Percentiles rank a stretch among this genome's conserved stretches.
These are phyloP conservation scores for Trichosporon sp. DNA, from an alignment of 1,284 basidiomycete genomes.

Conservation along the genomic window DNA sequence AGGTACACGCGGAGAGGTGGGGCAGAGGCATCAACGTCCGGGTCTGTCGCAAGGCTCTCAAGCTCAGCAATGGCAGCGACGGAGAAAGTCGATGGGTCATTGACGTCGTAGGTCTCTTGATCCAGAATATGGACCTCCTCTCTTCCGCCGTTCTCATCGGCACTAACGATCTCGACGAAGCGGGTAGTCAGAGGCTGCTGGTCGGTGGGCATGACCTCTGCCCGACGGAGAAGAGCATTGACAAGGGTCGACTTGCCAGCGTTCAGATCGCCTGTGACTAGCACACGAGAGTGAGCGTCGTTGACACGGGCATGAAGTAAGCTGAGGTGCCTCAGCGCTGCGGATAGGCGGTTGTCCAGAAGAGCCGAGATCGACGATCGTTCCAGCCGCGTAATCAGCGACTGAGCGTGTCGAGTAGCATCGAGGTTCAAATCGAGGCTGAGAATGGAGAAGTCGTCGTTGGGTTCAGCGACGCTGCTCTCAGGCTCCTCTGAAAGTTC, in stretches of 20 bases:
- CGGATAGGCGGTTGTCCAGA: constrained; percentile 80
- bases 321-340: constrained; percentile 77
- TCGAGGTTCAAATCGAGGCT: constrained; percentile 92
- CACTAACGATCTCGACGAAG: constrained; percentile 96
- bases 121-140: constrained; percentile 56
- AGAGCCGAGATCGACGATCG: constrained; percentile 90
- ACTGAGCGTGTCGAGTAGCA: constrained; percentile 69
- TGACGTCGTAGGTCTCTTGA: constrained; percentile 70
- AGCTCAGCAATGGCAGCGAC: constrained; percentile 70
- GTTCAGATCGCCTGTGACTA: constrained; percentile 99
- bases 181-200: constrained; percentile 98
- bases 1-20: constrained; percentile 83
- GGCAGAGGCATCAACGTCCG: constrained; percentile 69
- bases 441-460: constrained; percentile 75
- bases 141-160: constrained; percentile 69
- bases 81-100: constrained; percentile 75
- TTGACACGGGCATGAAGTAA: constrained; percentile 82
- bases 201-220: constrained; percentile 91
- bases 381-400: constrained; percentile 88
- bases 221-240: constrained; percentile 82
- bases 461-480: constrained; percentile 59
- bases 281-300: constrained; percentile 92
- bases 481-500: constrained; percentile 37
- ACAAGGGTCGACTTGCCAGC: constrained; percentile 98
- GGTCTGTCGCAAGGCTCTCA: constrained; percentile 71